Percentiles rank a stretch among this genome's conserved stretches.
These are phyloP conservation scores for Teratosphaeria viscida DNA, from an alignment of 2,329 filamentous ascomycete species.

Conservation along the genomic window DNA sequence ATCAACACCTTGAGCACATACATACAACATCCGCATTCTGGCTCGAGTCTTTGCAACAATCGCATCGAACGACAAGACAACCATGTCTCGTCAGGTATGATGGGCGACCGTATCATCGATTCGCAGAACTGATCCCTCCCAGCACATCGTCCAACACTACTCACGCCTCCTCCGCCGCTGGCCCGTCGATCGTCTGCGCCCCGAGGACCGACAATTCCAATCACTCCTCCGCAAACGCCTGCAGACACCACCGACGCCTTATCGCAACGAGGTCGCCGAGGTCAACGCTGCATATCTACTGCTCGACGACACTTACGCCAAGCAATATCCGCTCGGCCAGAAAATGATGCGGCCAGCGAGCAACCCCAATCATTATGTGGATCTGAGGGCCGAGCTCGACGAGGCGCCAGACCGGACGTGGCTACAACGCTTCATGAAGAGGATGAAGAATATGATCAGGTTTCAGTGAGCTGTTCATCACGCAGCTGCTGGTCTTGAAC, in stretches of 20 bases:
- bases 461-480: slow-evolving; percentile 24
- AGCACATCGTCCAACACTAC: slow-evolving; percentile 37
- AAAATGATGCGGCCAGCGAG: slow-evolving; percentile 40
- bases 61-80: neutral
- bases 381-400: slow-evolving; percentile 42
- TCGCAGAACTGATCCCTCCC: slow-evolving; percentile 1
- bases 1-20: neutral
- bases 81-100: slow-evolving; percentile 18
- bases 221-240: slow-evolving; percentile 33
- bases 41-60: neutral
- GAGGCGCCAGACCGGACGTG: slow-evolving; percentile 42
- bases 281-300: slow-evolving; percentile 50
- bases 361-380: slow-evolving; percentile 43
- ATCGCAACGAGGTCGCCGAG: slow-evolving; percentile 31
- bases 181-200: slow-evolving; percentile 41
- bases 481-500: neutral
- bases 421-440: slow-evolving; percentile 35
- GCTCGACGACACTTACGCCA: slow-evolving; percentile 48
- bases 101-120: too few species aligned
- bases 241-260: slow-evolving; percentile 6
- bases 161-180: slow-evolving; percentile 39
- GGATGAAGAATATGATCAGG: slow-evolving; percentile 38
- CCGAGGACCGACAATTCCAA: slow-evolving; percentile 36
- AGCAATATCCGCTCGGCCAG: slow-evolving; percentile 38
- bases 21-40: neutral